A percentile compares a stretch with the other conserved stretches of the same genome.
Evolutionary conservation across 1,284 basidiomycete genomes (phyloP).

Genomic region (Naganishia sp.): DNA sequence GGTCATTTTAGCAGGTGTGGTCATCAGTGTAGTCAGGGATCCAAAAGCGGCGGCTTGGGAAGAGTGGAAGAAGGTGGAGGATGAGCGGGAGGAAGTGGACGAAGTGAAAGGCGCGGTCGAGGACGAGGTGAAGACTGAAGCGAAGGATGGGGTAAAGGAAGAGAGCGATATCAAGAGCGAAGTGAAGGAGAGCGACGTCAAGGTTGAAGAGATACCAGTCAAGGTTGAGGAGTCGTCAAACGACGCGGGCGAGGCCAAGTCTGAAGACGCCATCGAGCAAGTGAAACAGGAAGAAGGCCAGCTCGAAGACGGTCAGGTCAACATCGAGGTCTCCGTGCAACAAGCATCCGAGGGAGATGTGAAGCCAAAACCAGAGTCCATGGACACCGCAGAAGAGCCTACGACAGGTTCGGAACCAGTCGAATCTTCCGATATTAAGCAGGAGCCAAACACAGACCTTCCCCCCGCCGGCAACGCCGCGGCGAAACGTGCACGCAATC

Average conservation of each 20-base stretch:
- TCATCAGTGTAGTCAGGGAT: constrained; percentile 54
- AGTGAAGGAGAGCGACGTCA: neutral
- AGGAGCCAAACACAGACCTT: neutral
- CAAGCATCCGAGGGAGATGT: neutral
- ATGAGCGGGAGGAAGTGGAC: constrained; percentile 10
- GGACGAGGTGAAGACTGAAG: constrained; percentile 3
- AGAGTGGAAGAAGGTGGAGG: constrained; percentile 34
- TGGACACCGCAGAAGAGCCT: neutral
- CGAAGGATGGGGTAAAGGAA: constrained; percentile 12
- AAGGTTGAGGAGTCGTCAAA: neutral
- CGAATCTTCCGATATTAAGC: neutral
- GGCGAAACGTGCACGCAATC: constrained; percentile 11
- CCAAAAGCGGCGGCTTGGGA: constrained; percentile 46
- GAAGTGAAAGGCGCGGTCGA: constrained; percentile 8
- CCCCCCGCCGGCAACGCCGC: neutral
- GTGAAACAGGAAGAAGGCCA: neutral
- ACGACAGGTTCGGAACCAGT: neutral
- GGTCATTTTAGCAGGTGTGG: constrained; percentile 52
- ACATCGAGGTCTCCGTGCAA: neutral
- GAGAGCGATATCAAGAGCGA: constrained; percentile 2
- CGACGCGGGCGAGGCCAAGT: neutral
- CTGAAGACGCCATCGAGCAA: neutral
- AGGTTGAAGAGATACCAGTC: neutral
- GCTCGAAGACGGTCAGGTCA: constrained; percentile 2
- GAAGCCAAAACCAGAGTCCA: neutral